A percentile compares a stretch with the other conserved stretches of the same genome.
phyloP scores from a whole-genome alignment of 1,284 basidiomycete genomes.

The Marasmius sp. region DNA sequence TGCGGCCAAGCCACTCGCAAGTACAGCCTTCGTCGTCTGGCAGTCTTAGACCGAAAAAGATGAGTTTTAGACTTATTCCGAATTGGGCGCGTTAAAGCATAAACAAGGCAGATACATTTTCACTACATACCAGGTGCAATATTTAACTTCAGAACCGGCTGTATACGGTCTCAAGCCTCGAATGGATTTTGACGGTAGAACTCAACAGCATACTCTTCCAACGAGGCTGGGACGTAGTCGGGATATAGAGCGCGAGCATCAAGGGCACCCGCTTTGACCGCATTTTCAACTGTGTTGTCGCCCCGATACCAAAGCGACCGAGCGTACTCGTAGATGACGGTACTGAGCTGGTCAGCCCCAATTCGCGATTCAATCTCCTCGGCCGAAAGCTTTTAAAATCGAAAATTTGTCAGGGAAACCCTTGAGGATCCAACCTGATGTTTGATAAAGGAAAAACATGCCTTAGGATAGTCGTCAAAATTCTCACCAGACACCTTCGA shows the following conservation, averaged over 20 bases:
- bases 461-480: constrained; percentile 3
- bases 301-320: not conserved
- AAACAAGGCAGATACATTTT: too few relatives aligned
- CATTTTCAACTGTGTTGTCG: not conserved
- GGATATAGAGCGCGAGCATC: constrained; percentile 2
- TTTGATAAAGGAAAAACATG: not conserved
- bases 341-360: not conserved
- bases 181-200: not conserved
- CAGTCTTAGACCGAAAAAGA: too few relatives aligned
- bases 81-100: too few relatives aligned
- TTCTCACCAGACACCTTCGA: constrained; percentile 3
- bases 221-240: not conserved
- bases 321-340: not conserved
- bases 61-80: too few relatives aligned
- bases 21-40: too few relatives aligned
- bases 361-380: constrained; percentile 1
- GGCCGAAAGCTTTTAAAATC: not conserved
- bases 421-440: not conserved
- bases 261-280: constrained; percentile 1
- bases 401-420: not conserved
- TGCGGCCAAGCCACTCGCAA: too few relatives aligned
- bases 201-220: not conserved
- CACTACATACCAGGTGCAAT: too few relatives aligned
- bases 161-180: too few relatives aligned
- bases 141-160: too few relatives aligned